A percentile compares a stretch with the other conserved stretches of the same genome.
Conservation (phyloP, 768 basidiomycete genomes). For the Leucocoprinus sp. region DNA sequence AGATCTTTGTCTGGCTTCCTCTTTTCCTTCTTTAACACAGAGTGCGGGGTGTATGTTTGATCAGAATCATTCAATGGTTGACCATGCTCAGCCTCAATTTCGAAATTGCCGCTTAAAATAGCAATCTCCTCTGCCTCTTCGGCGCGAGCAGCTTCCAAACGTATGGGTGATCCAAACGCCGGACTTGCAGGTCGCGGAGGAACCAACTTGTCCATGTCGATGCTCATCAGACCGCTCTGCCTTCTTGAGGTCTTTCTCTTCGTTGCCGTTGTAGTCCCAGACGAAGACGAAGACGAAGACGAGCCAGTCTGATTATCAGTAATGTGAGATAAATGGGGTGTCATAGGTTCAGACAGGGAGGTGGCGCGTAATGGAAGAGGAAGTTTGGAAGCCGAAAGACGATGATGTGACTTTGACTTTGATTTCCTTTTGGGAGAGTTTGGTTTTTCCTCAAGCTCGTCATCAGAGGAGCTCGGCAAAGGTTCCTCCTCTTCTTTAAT, state of each 20-base stretch:
- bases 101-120: constrained; percentile 24
- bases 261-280: constrained; percentile 16
- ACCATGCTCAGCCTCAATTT: constrained; percentile 26
- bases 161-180: constrained; percentile 57
- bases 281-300: constrained; percentile 16
- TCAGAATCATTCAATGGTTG: neutral
- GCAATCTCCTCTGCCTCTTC: constrained; percentile 49
- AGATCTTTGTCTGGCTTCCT: constrained; percentile 31
- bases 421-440: constrained; percentile 34
- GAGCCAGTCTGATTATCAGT: constrained; percentile 11
- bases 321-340: constrained; percentile 13
- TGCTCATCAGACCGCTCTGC: constrained; percentile 50
- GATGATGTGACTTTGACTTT: constrained; percentile 33
- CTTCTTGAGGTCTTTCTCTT: constrained; percentile 35
- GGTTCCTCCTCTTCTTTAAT: constrained; percentile 65
- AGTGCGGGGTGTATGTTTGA: constrained; percentile 2
- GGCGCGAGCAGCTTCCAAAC: constrained; percentile 45
- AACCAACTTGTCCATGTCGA: constrained; percentile 30
- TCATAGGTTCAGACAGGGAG: constrained; percentile 27
- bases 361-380: constrained; percentile 36
- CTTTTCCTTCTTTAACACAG: constrained; percentile 35
- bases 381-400: constrained; percentile 39
- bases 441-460: constrained; percentile 30
- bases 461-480: constrained; percentile 32
- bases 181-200: constrained; percentile 57